Percentiles rank a stretch among this genome's conserved stretches.
Conservation (phyloP, 371 early-diverging fungal species). For the Syncephalastrum racemosum region DNA sequence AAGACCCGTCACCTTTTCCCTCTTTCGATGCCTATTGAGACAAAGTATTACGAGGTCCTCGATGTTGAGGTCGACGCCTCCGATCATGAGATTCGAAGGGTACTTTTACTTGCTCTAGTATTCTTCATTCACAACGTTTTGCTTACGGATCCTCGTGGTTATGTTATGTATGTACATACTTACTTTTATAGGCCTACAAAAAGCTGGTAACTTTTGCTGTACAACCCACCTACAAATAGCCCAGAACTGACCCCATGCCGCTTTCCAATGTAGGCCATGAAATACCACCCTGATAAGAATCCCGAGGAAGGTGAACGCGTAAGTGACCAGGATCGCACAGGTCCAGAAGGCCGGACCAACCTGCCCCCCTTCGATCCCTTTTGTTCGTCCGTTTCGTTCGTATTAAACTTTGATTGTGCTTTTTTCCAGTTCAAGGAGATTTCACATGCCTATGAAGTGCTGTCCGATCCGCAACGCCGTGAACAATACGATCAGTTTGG, state of each 20-base stretch:
- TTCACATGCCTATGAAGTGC: constrained; percentile 92
- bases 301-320: constrained; percentile 49
- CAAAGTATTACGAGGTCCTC: constrained; percentile 90
- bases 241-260: neutral
- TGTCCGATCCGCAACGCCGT: constrained; percentile 87
- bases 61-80: constrained; percentile 78
- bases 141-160: neutral
- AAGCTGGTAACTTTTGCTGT: constrained; percentile 59
- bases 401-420: constrained; percentile 13
- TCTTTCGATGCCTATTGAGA: constrained; percentile 70
- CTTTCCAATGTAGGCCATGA: constrained; percentile 68
- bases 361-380: too few relatives aligned
- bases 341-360: too few relatives aligned
- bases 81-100: constrained; percentile 87
- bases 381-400: neutral
- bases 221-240: neutral
- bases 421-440: constrained; percentile 87
- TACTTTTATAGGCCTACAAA: constrained; percentile 74
- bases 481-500: constrained; percentile 87
- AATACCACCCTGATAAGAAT: constrained; percentile 95
- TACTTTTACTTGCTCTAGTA: constrained; percentile 14
- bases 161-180: too few relatives aligned
- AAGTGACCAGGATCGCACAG: constrained; percentile 7
- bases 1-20: too few relatives aligned
- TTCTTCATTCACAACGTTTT: neutral